Evolutionary conservation across 2,329 filamentous ascomycete genomes (phyloP).

Genomic region (Trichoderma atrobrunneum): DNA sequence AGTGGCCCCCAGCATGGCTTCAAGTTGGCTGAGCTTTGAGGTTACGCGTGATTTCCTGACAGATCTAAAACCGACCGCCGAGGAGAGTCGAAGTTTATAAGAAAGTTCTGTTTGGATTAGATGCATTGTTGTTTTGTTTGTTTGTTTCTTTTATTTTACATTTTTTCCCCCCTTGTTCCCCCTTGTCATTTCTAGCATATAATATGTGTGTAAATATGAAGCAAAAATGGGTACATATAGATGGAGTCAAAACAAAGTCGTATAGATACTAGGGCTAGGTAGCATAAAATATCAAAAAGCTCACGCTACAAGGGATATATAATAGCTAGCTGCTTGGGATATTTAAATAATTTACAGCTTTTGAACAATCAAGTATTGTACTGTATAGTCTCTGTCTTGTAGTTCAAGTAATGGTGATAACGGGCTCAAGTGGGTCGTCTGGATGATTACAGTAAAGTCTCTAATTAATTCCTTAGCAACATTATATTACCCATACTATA

Average conservation of each 20-base stretch:
- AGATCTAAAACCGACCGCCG: conserved; percentile 43
- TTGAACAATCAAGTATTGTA: background rate
- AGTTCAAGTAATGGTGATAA: background rate
- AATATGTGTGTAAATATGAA: conserved; percentile 1
- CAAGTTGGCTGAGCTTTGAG: conserved; percentile 97
- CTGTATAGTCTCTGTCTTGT: background rate
- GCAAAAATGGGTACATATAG: conserved; percentile 14
- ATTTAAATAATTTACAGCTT: background rate
- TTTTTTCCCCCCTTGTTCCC: background rate
- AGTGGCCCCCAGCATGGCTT: conserved; percentile 97
- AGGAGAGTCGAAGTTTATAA: conserved; percentile 6
- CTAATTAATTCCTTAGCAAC: background rate
- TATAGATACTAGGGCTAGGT: background rate
- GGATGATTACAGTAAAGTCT: background rate
- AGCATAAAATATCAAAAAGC: conserved; percentile 13
- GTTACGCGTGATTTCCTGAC: conserved; percentile 85
- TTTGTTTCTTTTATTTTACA: background rate
- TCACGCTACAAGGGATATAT: background rate
- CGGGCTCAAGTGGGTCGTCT: background rate
- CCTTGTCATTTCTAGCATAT: background rate
- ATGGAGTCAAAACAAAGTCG: background rate
- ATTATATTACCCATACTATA: background rate
- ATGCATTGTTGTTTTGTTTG: background rate
- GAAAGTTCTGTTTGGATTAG: background rate
- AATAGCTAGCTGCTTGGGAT: background rate